Evolutionary conservation across 2,329 filamentous ascomycete genomes (phyloP).

Genomic region (Botryotinia narcissicola): DNA sequence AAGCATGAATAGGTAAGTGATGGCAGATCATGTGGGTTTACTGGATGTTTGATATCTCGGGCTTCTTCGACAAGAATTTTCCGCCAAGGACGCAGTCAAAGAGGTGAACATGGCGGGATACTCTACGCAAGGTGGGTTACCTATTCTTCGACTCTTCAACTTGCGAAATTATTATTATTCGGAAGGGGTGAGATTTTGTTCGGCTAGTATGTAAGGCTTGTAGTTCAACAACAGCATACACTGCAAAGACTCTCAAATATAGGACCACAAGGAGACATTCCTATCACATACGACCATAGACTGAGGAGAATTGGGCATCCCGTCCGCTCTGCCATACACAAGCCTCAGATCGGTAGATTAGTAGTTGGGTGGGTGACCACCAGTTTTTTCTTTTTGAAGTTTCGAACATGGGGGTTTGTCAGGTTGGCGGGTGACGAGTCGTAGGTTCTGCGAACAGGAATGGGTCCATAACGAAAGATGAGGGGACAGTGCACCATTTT

Average conservation of each 20-base stretch:
- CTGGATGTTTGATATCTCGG: background rate
- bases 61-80: background rate
- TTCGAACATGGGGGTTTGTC: background rate
- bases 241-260: background rate
- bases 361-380: constrained; percentile 16
- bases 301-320: constrained; percentile 7
- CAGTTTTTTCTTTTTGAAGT: background rate
- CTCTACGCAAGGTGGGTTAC: background rate
- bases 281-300: background rate
- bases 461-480: background rate
- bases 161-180: background rate
- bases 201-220: background rate
- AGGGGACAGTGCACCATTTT: background rate
- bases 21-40: background rate
- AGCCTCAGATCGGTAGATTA: constrained; percentile 12
- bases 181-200: background rate
- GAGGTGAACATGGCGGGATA: background rate
- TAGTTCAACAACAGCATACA: too few relatives aligned
- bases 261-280: rapidly evolving
- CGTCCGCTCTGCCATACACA: constrained; percentile 16
- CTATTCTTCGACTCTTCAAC: background rate
- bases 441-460: background rate
- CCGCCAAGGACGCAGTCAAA: background rate
- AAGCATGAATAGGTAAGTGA: background rate
- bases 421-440: background rate